A percentile compares a stretch with the other conserved stretches of the same genome.
Evolutionary conservation across 1,284 basidiomycete species (phyloP).

Genomic region (Naganishia sp.): DNA sequence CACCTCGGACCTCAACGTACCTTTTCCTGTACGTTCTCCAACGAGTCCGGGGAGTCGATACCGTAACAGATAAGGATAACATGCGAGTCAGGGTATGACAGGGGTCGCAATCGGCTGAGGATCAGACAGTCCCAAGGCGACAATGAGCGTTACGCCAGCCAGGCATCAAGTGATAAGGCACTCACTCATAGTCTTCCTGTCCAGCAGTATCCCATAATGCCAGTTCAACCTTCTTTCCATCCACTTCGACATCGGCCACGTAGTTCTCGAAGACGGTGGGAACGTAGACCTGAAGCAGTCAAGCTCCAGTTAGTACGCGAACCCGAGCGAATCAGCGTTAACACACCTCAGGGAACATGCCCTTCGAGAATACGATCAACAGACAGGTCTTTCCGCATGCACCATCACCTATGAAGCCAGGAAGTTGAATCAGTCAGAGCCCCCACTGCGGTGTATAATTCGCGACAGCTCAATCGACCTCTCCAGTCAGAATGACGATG

Average conservation of each 20-base stretch:
- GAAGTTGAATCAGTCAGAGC: neutral
- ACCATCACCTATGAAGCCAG: conserved; percentile 51
- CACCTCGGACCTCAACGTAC: conserved; percentile 55
- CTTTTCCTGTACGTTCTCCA: conserved; percentile 96
- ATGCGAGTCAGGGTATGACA: conserved; percentile 87
- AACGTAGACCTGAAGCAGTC: conserved; percentile 70
- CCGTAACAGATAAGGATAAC: conserved; percentile 94
- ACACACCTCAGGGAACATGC: conserved; percentile 85
- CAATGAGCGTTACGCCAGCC: conserved; percentile 9
- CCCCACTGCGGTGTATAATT: neutral
- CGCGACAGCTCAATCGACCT: neutral
- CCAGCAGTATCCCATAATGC: conserved; percentile 95
- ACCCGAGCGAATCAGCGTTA: neutral
- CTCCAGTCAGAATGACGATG: neutral
- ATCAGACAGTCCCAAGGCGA: neutral
- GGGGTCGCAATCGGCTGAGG: conserved; percentile 85
- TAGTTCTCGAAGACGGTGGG: conserved; percentile 87
- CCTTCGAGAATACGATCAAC: conserved; percentile 66
- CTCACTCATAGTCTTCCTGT: conserved; percentile 69
- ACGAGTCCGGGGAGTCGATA: conserved; percentile 85
- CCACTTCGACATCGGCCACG: conserved; percentile 85
- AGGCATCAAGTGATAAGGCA: conserved; percentile 16
- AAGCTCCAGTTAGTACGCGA: neutral
- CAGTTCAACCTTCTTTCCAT: conserved; percentile 87
- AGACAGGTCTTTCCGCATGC: conserved; percentile 62